These are phyloP conservation scores for Penicillium crystallinum DNA, from an alignment of 495 filamentous ascomycete genomes.

Conservation along the genomic window DNA sequence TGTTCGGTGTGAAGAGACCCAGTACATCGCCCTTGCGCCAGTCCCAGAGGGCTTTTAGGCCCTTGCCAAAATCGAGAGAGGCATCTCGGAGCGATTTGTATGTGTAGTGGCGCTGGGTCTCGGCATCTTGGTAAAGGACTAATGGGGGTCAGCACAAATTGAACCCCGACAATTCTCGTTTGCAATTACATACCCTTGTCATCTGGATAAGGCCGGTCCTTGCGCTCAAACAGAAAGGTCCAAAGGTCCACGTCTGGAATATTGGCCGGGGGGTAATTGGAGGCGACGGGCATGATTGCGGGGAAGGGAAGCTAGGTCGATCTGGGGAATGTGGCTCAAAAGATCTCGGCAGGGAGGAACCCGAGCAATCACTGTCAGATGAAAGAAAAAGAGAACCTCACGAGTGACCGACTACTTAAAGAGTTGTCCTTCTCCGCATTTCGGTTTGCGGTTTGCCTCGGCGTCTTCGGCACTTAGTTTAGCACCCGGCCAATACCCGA, in stretches of 20 bases:
- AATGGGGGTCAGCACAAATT: conserved; percentile 9
- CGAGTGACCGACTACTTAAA: not conserved
- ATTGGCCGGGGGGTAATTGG: conserved; percentile 32
- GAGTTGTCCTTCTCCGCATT: conserved; percentile 11
- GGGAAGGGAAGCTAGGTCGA: conserved; percentile 15
- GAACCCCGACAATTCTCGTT: not conserved
- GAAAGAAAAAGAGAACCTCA: not conserved
- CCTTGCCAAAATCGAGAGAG: conserved; percentile 72
- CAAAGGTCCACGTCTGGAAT: conserved; percentile 58
- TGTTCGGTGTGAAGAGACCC: conserved; percentile 67
- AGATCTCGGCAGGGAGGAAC: not conserved
- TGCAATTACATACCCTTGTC: conserved; percentile 32
- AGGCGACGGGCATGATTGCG: conserved; percentile 41
- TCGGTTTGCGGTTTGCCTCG: conserved; percentile 20
- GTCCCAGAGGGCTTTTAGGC: conserved; percentile 61
- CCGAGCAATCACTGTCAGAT: not conserved
- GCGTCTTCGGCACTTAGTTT: not conserved
- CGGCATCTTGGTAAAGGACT: conserved; percentile 79
- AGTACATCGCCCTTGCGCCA: conserved; percentile 82
- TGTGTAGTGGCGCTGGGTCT: conserved; percentile 68
- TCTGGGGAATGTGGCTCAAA: conserved; percentile 8
- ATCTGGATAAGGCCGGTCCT: conserved; percentile 61
- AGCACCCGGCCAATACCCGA: conserved; percentile 4
- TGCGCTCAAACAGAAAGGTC: conserved; percentile 73
- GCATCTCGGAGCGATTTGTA: conserved; percentile 60